Conservation (phyloP, 2,329 filamentous ascomycete genomes). For the Cyphellophora attinorum region DNA sequence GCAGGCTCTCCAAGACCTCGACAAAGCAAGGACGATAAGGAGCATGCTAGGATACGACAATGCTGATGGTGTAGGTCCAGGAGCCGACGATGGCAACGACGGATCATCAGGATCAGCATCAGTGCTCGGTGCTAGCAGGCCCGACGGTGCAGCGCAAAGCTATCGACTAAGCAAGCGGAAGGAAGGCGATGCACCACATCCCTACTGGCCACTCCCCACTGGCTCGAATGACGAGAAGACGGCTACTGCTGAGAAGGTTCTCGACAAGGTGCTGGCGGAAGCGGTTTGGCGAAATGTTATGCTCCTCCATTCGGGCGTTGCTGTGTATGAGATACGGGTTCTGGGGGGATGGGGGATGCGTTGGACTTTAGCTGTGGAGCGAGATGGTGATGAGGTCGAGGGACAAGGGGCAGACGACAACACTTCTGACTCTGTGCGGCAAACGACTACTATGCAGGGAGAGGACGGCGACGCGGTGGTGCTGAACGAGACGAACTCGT, state of each 20-base stretch:
- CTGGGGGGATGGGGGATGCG: slow-evolving; percentile 16
- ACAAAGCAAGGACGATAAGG: not conserved
- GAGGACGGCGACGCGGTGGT: too few species aligned
- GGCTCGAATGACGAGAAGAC: slow-evolving; percentile 19
- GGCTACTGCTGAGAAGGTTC: slow-evolving; percentile 10
- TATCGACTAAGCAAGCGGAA: not conserved
- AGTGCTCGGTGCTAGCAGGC: not conserved
- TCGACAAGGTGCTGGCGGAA: slow-evolving; percentile 14
- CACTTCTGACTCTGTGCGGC: not conserved
- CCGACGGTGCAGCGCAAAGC: too few species aligned
- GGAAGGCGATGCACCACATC: slow-evolving; percentile 14
- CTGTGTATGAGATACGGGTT: slow-evolving; percentile 19
- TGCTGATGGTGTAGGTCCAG: not conserved
- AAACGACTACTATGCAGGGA: too few species aligned
- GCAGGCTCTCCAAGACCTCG: slow-evolving; percentile 11
- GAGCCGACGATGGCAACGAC: not conserved
- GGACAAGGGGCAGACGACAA: not conserved
- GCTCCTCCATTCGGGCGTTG: slow-evolving; percentile 16
- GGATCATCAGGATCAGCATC: too few species aligned
- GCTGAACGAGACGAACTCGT: not conserved
- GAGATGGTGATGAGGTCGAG: not conserved
- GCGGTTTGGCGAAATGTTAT: slow-evolving; percentile 18
- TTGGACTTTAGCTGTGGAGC: slow-evolving; percentile 14
- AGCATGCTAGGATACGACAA: not conserved
- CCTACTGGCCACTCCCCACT: slow-evolving; percentile 15